Percentiles rank a stretch among this genome's conserved stretches.
These are phyloP conservation scores for Hymenoscyphus linearis DNA, from an alignment of 2,329 filamentous ascomycete species.

Conservation along the genomic window DNA sequence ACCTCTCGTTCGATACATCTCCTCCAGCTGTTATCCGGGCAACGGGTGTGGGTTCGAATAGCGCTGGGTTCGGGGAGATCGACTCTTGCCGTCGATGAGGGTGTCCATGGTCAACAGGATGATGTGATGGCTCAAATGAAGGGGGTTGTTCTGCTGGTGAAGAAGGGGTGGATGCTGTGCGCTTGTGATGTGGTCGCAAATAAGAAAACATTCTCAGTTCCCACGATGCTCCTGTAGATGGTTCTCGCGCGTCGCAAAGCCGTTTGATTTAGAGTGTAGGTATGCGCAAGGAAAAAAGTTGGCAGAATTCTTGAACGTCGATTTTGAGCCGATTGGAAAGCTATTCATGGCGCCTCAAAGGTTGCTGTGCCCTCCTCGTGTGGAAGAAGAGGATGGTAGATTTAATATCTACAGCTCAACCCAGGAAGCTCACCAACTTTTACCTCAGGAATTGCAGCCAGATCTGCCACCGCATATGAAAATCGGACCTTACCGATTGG, in stretches of 20 bases:
- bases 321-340: background rate
- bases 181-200: conserved; percentile 31
- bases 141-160: conserved; percentile 29
- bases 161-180: conserved; percentile 30
- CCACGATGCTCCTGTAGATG: background rate
- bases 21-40: conserved; percentile 33
- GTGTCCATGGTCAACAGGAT: conserved; percentile 26
- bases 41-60: conserved; percentile 40
- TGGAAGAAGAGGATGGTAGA: background rate
- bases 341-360: conserved; percentile 1
- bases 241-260: background rate
- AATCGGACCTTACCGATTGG: background rate
- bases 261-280: background rate
- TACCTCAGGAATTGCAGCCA: background rate
- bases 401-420: background rate
- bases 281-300: background rate
- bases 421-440: background rate
- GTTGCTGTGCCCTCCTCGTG: background rate
- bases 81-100: conserved; percentile 25
- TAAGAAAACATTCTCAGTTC: conserved; percentile 31
- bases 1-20: conserved; percentile 8
- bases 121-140: conserved; percentile 26
- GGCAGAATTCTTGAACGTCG: background rate
- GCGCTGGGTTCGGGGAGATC: conserved; percentile 13
- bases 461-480: background rate